Evolutionary conservation across 2,329 filamentous ascomycete species (phyloP).

Genomic region (Colletotrichum plurivorum): DNA sequence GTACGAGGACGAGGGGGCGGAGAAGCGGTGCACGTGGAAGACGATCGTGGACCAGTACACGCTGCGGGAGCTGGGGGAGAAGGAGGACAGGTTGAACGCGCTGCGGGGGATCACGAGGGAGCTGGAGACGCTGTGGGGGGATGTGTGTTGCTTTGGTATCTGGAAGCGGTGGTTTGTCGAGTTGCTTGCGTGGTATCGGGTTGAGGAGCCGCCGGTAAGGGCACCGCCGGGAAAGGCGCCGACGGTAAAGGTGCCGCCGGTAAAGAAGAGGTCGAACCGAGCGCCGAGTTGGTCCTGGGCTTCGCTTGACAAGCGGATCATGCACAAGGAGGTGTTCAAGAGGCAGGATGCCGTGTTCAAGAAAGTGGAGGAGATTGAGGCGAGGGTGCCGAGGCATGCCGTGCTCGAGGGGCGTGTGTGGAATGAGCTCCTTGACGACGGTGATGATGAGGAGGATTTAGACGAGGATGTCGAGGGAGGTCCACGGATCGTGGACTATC

Average conservation of each 20-base stretch:
- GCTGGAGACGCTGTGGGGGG: conserved; percentile 23
- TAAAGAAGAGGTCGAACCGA: neutral
- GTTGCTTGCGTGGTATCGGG: conserved; percentile 28
- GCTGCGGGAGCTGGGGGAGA: neutral
- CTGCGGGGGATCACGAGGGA: conserved; percentile 21
- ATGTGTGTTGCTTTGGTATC: conserved; percentile 14
- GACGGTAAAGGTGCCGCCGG: neutral
- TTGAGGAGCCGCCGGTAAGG: too few species aligned
- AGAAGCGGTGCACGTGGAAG: conserved; percentile 25
- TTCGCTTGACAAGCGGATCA: conserved; percentile 17
- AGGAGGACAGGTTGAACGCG: conserved; percentile 14
- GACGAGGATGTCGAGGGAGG: neutral
- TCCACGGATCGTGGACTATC: neutral
- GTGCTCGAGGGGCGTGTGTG: neutral
- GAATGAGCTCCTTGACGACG: neutral
- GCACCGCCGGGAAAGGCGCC: too few species aligned
- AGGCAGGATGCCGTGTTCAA: conserved; percentile 8
- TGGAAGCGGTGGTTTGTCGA: conserved; percentile 31
- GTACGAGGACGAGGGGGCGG: neutral
- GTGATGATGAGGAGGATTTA: neutral
- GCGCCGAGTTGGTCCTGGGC: conserved; percentile 38
- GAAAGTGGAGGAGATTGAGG: neutral
- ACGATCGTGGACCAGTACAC: conserved; percentile 29
- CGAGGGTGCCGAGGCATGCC: neutral
- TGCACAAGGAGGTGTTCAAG: conserved; percentile 5